Evolutionary conservation across 208 protist species (phyloP).

Genomic region (Lotmaria passim): DNA sequence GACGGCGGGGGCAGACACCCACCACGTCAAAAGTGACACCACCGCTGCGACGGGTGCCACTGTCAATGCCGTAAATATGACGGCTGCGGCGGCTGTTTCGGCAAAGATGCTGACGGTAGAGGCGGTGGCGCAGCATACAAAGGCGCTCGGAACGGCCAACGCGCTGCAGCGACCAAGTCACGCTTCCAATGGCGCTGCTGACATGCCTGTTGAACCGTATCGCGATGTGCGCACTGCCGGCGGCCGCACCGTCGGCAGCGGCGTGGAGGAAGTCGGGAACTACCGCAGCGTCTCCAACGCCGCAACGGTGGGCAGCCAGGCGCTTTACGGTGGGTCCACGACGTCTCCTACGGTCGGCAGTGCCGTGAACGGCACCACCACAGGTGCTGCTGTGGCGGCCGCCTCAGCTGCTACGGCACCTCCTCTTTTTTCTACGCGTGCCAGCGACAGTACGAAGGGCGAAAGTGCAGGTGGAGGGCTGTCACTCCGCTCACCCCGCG

Average conservation of each 20-base stretch:
- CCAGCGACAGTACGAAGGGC: background rate
- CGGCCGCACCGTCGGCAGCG: slow-evolving; percentile 9
- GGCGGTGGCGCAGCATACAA: slow-evolving; percentile 31
- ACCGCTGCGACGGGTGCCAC: background rate
- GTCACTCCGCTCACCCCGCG: slow-evolving; percentile 5
- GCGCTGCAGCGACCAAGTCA: slow-evolving; percentile 10
- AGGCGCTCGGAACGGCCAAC: slow-evolving; percentile 21
- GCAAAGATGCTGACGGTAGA: slow-evolving; percentile 32
- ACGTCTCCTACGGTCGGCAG: background rate
- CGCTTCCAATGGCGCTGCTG: background rate
- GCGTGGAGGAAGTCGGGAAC: slow-evolving; percentile 9
- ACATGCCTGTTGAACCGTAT: background rate
- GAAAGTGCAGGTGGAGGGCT: background rate
- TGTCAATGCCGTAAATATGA: background rate
- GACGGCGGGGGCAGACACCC: background rate
- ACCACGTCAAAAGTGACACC: background rate
- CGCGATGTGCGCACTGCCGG: slow-evolving; percentile 13
- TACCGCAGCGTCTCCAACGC: slow-evolving; percentile 34
- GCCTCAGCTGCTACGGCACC: no score
- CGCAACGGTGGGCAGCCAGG: slow-evolving; percentile 42
- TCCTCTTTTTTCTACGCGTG: no score
- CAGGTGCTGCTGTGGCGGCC: no score
- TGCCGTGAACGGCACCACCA: background rate
- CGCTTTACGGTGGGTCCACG: background rate
- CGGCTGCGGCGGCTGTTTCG: background rate